Conservation (phyloP, 768 basidiomycete species). For the Lactarius pseudohatsudake region DNA sequence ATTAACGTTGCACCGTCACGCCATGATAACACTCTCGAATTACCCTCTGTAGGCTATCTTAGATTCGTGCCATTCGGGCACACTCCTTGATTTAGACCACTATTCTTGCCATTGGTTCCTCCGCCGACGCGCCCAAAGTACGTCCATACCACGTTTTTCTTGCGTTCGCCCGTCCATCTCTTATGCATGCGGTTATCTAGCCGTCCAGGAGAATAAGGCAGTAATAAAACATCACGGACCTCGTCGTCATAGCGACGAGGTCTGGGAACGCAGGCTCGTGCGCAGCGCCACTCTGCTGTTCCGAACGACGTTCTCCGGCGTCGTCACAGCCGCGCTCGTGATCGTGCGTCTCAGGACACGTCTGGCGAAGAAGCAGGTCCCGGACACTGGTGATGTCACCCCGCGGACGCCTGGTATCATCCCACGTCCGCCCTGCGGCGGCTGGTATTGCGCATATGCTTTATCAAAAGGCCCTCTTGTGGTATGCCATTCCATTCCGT, state of each 20-base stretch:
- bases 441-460: not conserved
- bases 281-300: not conserved
- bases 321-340: not conserved
- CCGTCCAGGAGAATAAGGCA: not conserved
- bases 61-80: conserved; percentile 31
- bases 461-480: conserved; percentile 10
- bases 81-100: conserved; percentile 29
- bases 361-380: not conserved
- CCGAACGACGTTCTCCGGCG: not conserved
- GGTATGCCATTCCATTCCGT: not conserved
- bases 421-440: not conserved
- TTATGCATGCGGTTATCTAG: not conserved
- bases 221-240: not conserved
- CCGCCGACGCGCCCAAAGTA: conserved; percentile 3
- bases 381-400: not conserved
- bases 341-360: conserved; percentile 10
- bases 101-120: conserved; percentile 23
- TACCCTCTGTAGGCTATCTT: conserved; percentile 26
- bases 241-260: conserved; percentile 9
- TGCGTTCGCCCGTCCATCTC: not conserved
- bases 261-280: not conserved
- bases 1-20: not conserved
- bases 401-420: not conserved
- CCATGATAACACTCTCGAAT: not conserved
- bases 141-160: not conserved